These are phyloP conservation scores for Nemania sp. DNA, from an alignment of 2,329 filamentous ascomycete genomes.

Conservation along the genomic window DNA sequence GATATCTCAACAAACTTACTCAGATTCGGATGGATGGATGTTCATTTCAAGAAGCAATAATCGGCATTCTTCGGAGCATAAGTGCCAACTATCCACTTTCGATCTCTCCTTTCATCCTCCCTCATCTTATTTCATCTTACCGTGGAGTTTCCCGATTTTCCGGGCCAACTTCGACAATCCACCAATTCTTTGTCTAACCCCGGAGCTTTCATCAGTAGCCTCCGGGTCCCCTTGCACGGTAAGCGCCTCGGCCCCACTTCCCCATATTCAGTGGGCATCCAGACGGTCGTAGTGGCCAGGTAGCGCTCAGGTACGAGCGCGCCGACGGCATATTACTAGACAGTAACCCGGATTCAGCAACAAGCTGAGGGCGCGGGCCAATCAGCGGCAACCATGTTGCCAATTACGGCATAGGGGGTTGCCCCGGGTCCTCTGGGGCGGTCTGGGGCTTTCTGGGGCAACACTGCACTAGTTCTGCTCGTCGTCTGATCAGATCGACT, in stretches of 20 bases:
- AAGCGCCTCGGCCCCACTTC: slow-evolving; percentile 12
- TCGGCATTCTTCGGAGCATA: slow-evolving; percentile 2
- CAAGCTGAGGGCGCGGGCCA: slow-evolving; percentile 7
- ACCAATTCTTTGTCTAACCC: neutral
- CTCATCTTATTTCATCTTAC: neutral
- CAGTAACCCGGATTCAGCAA: slow-evolving; percentile 7
- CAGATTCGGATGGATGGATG: neutral
- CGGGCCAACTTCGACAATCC: neutral
- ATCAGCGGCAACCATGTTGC: slow-evolving; percentile 6
- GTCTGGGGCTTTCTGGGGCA: no score
- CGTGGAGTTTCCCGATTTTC: slow-evolving; percentile 12
- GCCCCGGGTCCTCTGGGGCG: neutral
- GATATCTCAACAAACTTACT: neutral
- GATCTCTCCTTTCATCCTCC: no score
- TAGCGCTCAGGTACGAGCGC: neutral
- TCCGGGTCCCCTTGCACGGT: slow-evolving; percentile 10
- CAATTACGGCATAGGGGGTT: slow-evolving; percentile 4
- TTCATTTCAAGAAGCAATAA: neutral
- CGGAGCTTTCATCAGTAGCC: slow-evolving; percentile 8
- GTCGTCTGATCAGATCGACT: slow-evolving; percentile 4
- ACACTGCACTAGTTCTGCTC: slow-evolving; percentile 5
- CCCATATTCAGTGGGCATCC: neutral
- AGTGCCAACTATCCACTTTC: slow-evolving; percentile 4
- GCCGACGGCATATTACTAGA: neutral
- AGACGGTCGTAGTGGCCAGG: neutral